These are phyloP conservation scores for Collybiopsis luxurians DNA, from an alignment of 768 basidiomycete species.

Conservation along the genomic window DNA sequence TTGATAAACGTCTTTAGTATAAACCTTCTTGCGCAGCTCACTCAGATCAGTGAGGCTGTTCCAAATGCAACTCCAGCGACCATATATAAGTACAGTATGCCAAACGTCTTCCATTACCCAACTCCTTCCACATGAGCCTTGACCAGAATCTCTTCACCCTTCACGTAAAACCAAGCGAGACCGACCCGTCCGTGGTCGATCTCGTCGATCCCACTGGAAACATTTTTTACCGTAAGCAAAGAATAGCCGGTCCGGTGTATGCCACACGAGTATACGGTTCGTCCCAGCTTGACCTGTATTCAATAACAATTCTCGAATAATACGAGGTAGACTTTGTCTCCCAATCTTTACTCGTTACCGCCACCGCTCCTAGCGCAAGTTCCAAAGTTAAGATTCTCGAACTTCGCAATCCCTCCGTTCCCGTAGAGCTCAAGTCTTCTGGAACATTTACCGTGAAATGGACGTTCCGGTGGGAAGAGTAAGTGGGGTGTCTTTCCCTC, in stretches of 20 bases:
- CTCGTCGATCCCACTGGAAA: slow-evolving; percentile 61
- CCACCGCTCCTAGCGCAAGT: slow-evolving; percentile 57
- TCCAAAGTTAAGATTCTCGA: slow-evolving; percentile 75
- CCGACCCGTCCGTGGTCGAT: slow-evolving; percentile 62
- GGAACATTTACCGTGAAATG: slow-evolving; percentile 75
- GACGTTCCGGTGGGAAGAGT: slow-evolving; percentile 84
- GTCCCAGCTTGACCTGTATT: slow-evolving; percentile 12
- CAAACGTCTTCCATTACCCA: too few species aligned
- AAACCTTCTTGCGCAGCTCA: too few species aligned
- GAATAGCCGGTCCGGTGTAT: slow-evolving; percentile 56
- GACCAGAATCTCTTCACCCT: slow-evolving; percentile 88
- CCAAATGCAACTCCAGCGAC: too few species aligned
- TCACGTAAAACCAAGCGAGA: slow-evolving; percentile 53
- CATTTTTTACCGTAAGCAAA: slow-evolving; percentile 71
- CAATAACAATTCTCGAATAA: neutral
- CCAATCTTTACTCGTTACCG: slow-evolving; percentile 67
- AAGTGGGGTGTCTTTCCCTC: slow-evolving; percentile 29
- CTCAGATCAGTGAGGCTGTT: too few species aligned
- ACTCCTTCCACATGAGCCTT: slow-evolving; percentile 65
- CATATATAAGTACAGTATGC: too few species aligned
- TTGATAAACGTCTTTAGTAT: too few species aligned
- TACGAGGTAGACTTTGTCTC: slow-evolving; percentile 60
- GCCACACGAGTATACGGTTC: slow-evolving; percentile 66
- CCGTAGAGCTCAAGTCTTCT: slow-evolving; percentile 71
- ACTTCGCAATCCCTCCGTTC: slow-evolving; percentile 67